Percentiles rank a stretch among this genome's conserved stretches.
Evolutionary conservation across 805 yeast genomes (phyloP).

Genomic region (Alloascoidea hylecoeti): DNA sequence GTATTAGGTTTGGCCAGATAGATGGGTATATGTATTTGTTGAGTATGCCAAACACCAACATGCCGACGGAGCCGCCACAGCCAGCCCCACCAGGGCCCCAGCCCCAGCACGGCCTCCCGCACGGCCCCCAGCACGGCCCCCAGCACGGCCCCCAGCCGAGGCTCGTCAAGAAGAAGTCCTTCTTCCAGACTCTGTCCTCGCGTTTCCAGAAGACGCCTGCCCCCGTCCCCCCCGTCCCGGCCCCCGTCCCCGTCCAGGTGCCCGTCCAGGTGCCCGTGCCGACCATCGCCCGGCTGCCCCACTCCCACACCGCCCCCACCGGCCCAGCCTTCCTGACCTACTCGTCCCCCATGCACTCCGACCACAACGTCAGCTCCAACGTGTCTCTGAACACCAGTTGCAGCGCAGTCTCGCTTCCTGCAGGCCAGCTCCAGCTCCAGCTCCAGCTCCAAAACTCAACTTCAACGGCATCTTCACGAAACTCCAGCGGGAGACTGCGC

Average conservation of each 20-base stretch:
- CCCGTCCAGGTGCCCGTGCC: no score
- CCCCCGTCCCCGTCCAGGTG: slow-evolving; percentile 1
- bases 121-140: no score
- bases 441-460: neutral
- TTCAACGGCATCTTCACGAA: neutral
- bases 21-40: no score
- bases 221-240: neutral
- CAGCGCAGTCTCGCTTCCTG: neutral
- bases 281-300: neutral
- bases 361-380: neutral
- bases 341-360: neutral
- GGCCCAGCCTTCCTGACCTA: neutral
- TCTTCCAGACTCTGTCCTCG: slow-evolving; percentile 1
- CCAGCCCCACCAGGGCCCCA: no score
- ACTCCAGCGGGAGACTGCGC: neutral
- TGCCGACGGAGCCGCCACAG: no score
- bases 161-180: slow-evolving; percentile 1
- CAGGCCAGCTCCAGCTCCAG: neutral
- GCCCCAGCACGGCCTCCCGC: no score
- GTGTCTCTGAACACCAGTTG: neutral
- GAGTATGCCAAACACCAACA: no score
- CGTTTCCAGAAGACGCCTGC: no score
- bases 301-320: neutral
- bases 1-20: no score
- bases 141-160: no score